Evolutionary conservation across 2,329 filamentous ascomycete genomes (phyloP).

Genomic region (Celoporthe dispersa): DNA sequence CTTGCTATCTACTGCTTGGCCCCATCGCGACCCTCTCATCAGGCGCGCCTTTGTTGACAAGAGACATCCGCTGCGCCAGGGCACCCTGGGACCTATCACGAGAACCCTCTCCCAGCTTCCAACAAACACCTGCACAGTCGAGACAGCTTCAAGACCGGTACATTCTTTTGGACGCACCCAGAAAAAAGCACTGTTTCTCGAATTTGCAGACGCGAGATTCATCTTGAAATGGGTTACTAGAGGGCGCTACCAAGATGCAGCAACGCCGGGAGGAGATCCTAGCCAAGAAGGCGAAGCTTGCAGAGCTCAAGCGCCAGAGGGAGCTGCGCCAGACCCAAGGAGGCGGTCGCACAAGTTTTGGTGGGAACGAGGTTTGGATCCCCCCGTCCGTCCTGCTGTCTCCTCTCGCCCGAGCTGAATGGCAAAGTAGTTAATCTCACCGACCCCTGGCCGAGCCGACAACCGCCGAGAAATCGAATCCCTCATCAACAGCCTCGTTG

Average conservation of each 20-base stretch:
- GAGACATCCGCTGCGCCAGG: background rate
- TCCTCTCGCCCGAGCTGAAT: conserved; percentile 28
- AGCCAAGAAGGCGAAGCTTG: conserved; percentile 95
- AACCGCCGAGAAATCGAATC: conserved; percentile 79
- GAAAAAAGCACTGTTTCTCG: background rate
- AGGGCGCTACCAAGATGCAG: conserved; percentile 58
- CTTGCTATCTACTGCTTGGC: background rate
- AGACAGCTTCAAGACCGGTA: background rate
- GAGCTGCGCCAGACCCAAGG: conserved; percentile 80
- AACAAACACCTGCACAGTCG: background rate
- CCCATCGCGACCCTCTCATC: conserved; percentile 3
- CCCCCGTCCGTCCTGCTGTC: background rate
- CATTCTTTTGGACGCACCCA: background rate
- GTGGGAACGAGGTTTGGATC: conserved; percentile 70
- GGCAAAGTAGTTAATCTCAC: conserved; percentile 63
- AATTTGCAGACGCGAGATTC: conserved; percentile 5
- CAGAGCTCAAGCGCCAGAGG: conserved; percentile 91
- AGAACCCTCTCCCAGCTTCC: background rate
- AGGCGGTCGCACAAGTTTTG: conserved; percentile 69
- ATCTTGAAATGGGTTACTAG: conserved; percentile 53
- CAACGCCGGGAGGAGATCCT: conserved; percentile 94
- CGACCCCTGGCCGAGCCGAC: conserved; percentile 71
- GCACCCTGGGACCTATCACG: background rate
- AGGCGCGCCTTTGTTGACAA: conserved; percentile 5
- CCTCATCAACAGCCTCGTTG: conserved; percentile 82